Conservation (phyloP, 352 stramenopile genomes). For the Paralagenidium karlingii region DNA sequence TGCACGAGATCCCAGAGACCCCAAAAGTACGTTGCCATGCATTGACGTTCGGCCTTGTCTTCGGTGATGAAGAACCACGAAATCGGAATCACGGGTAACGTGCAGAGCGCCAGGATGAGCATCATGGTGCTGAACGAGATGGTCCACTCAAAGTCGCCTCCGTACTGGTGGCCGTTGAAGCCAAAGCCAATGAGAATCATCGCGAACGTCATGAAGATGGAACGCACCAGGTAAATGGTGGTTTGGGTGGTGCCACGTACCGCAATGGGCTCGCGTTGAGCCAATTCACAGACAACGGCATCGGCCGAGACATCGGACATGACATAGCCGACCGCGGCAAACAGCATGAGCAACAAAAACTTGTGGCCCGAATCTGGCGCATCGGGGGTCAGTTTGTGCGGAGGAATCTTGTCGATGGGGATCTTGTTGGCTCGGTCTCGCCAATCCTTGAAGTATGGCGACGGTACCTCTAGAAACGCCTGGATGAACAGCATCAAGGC, state of each 20-base stretch:
- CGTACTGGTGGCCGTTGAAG: conserved; percentile 26
- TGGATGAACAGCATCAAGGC: conserved; percentile 25
- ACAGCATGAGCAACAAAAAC: conserved; percentile 31
- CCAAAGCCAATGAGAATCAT: conserved; percentile 24
- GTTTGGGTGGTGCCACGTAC: conserved; percentile 33
- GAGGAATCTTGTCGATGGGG: background rate
- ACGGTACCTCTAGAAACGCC: conserved; percentile 18
- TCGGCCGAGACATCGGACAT: conserved; percentile 32
- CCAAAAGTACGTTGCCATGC: conserved; percentile 8
- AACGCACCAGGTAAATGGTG: conserved; percentile 31
- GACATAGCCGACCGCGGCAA: conserved; percentile 34
- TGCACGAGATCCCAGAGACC: conserved; percentile 14
- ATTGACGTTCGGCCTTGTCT: conserved; percentile 8
- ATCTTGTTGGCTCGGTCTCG: no score
- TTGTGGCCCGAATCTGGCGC: conserved; percentile 17
- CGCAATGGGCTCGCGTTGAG: conserved; percentile 26
- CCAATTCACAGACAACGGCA: conserved; percentile 33
- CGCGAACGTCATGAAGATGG: conserved; percentile 22
- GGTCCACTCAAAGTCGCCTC: conserved; percentile 28
- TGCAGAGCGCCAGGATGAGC: conserved; percentile 9
- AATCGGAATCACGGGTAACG: conserved; percentile 10
- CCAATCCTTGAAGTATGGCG: conserved; percentile 26
- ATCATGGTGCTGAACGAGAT: conserved; percentile 17
- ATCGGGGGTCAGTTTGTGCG: conserved; percentile 13
- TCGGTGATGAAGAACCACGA: conserved; percentile 18